Evolutionary conservation across 73 alveolate genomes (phyloP).

Genomic region (Effrenium voratum): DNA sequence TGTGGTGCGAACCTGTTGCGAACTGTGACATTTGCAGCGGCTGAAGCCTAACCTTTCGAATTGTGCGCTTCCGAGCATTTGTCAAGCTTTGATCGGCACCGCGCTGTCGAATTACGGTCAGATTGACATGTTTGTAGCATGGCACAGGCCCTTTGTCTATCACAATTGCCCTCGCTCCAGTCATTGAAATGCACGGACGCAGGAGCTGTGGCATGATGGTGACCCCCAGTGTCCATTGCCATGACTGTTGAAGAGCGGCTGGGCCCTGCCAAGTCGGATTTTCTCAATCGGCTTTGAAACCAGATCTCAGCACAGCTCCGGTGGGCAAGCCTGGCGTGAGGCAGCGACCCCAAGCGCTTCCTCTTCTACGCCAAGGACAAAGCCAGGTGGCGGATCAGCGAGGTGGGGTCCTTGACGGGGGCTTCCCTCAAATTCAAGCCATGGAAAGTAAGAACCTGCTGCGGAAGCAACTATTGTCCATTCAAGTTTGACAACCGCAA

Average conservation of each 20-base stretch:
- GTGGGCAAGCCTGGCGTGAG: not conserved
- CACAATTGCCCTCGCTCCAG: too few relatives aligned
- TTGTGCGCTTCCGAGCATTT: too few relatives aligned
- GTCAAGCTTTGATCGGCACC: too few relatives aligned
- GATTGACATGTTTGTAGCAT: too few relatives aligned
- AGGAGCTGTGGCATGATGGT: not conserved
- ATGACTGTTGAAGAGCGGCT: not conserved
- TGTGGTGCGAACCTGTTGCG: too few relatives aligned
- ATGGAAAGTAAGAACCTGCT: not conserved
- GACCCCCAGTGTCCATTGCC: not conserved
- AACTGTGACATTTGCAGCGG: too few relatives aligned
- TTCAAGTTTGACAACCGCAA: not conserved
- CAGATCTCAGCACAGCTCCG: not conserved
- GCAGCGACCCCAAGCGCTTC: not conserved
- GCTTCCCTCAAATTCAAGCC: not conserved
- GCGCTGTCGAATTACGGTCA: too few relatives aligned
- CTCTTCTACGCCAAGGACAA: slow-evolving; percentile 49
- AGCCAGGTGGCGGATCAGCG: slow-evolving; percentile 38
- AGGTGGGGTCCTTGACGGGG: slow-evolving; percentile 5
- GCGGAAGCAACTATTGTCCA: not conserved
- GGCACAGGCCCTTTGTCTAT: too few relatives aligned
- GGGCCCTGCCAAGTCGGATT: not conserved
- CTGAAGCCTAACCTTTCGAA: too few relatives aligned
- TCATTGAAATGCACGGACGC: too few relatives aligned
- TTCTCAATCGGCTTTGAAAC: not conserved